Percentiles rank a stretch among this genome's conserved stretches.
Conservation (phyloP, 2,329 filamentous ascomycete species). For the Phialophora expanda region DNA sequence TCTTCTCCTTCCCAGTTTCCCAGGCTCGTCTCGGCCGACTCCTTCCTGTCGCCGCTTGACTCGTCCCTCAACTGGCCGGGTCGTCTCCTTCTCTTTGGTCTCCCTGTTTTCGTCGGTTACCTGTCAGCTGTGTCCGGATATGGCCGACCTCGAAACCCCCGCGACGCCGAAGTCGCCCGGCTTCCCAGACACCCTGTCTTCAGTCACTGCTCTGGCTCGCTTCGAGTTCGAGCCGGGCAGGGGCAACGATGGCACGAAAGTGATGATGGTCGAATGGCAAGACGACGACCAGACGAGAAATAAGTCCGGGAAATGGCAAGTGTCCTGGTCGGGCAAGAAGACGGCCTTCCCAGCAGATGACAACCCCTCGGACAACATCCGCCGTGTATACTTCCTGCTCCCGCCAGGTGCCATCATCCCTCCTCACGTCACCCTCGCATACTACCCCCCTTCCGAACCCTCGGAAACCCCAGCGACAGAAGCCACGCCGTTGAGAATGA, state of each 20-base stretch:
- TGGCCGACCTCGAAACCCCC: constrained; percentile 29
- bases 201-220: constrained; percentile 70
- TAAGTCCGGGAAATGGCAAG: constrained; percentile 68
- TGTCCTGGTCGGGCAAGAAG: constrained; percentile 82
- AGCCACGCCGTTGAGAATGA: constrained; percentile 50
- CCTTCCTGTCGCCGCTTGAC: constrained; percentile 9
- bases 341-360: constrained; percentile 71
- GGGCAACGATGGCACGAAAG: constrained; percentile 83
- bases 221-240: constrained; percentile 84
- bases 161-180: constrained; percentile 34
- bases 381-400: constrained; percentile 80
- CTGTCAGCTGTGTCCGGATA: constrained; percentile 8
- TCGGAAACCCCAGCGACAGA: constrained; percentile 17
- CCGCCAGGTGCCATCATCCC: constrained; percentile 75
- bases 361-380: constrained; percentile 57
- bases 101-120: not conserved
- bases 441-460: constrained; percentile 53
- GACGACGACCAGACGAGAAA: constrained; percentile 60
- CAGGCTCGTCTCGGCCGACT: constrained; percentile 3
- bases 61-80: not conserved
- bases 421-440: constrained; percentile 69
- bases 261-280: constrained; percentile 93
- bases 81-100: not conserved
- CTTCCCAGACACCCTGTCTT: constrained; percentile 38
- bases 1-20: not conserved